phyloP scores from a whole-genome alignment of 371 early-diverging fungal species.

The Umbelopsis sp. region DNA sequence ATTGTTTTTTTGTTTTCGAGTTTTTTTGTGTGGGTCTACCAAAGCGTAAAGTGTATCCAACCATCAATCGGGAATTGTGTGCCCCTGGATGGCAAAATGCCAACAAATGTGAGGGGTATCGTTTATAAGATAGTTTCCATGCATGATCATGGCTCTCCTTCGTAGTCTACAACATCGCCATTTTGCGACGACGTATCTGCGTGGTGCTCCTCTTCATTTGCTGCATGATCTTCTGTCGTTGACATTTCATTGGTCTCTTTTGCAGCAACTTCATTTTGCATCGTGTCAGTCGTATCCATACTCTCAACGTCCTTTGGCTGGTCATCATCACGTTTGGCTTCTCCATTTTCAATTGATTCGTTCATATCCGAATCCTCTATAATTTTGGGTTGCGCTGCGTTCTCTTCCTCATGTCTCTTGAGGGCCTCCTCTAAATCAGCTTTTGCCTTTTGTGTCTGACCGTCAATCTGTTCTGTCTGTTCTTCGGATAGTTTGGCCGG shows the following conservation, averaged over 20 bases:
- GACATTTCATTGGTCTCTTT: background rate
- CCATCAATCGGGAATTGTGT: background rate
- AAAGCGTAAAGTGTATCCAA: background rate
- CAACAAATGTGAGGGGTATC: constrained; percentile 8
- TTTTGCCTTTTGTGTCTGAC: constrained; percentile 10
- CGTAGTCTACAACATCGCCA: constrained; percentile 15
- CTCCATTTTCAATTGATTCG: background rate
- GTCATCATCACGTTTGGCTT: background rate
- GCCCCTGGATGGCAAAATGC: background rate
- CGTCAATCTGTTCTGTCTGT: constrained; percentile 23
- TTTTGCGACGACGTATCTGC: constrained; percentile 8
- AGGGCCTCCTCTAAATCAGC: background rate
- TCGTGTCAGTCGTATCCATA: background rate
- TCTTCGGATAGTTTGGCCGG: constrained; percentile 48
- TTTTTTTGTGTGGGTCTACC: constrained; percentile 14
- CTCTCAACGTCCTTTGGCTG: background rate
- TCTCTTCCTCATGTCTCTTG: background rate
- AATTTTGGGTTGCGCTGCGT: background rate
- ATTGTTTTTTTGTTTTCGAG: constrained; percentile 27
- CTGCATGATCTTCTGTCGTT: background rate
- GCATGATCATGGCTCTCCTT: background rate
- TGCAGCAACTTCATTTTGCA: background rate
- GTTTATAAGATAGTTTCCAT: background rate
- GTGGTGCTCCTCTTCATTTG: background rate
- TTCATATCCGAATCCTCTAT: background rate